Base-by-base conservation (phyloP, 1,284 basidiomycete species). In the Thelephora terrestris region DNA sequence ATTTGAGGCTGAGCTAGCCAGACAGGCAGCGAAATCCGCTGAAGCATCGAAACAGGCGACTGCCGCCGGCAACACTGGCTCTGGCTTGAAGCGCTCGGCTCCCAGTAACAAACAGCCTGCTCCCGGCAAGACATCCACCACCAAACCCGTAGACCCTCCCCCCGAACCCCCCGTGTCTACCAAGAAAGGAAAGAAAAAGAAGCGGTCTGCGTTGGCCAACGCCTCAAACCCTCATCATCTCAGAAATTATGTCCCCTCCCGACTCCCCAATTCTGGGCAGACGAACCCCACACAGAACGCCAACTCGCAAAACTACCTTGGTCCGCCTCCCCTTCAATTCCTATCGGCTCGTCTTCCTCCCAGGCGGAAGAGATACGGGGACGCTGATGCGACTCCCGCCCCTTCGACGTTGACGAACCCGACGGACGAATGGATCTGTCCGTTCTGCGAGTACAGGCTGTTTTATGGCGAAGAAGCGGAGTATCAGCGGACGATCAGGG, bases 161-260 rank as follows among this genome's bases (percentile, higher is more conserved):
- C 40, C 62, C 59, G 3, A 69, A 71, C 49, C 62, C 60, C 50
- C 39, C 32, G 63, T 65, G 59, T 73, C 70, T 49, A 49, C 60
- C 46, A 61, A 57, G 32, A 55, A 53, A 23, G 39, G 71, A 63
- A 91, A 89, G 75, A 91, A 92, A 77, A 93, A 92, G 77, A 92
- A 91, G 65, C 75, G 87, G 43, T 85, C 85, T 45, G 82, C 83
- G 2, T 68, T 90, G 17, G 88, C 89, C 25, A 91, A 92, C 62
- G 86, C 86, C 46, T 86, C 86, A 40, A 93, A 93, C 60, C 91
- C 90, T 4, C 91, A 94, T 64, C 91, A 92, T 67, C 74, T 91
- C 43, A 75, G 85, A 58, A 93, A 93, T 68, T 90, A 90, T 64
- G 79, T 89, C 38, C 86, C 87, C 21, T 88, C 86, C 47, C 74